A percentile compares a stretch with the other conserved stretches of the same genome.
These are phyloP conservation scores for Sanghuangporus weigelae DNA, from an alignment of 1,284 basidiomycete species.

Conservation along the genomic window DNA sequence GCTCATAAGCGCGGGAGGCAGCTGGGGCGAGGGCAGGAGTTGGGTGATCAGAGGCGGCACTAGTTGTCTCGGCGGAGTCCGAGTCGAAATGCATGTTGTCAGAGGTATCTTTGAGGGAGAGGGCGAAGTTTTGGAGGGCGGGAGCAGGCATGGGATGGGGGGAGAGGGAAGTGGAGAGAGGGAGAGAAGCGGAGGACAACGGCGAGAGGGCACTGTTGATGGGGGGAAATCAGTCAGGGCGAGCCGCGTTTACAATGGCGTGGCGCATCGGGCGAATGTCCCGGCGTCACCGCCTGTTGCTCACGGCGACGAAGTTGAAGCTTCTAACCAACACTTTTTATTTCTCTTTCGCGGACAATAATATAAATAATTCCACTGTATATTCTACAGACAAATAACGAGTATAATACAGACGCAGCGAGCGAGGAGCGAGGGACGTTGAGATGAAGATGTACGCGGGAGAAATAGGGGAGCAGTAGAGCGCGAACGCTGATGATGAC, in stretches of 20 bases:
- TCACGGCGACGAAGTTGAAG: neutral
- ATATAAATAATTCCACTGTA: neutral
- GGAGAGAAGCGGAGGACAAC: neutral
- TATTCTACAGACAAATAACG: neutral
- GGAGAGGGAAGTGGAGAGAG: slow-evolving; percentile 3
- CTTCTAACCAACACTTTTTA: neutral
- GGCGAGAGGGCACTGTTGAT: neutral
- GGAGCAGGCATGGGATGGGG: slow-evolving; percentile 8
- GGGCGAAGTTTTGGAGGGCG: slow-evolving; percentile 1
- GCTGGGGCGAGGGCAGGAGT: neutral
- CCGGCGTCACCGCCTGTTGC: slow-evolving; percentile 4
- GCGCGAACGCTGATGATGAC: neutral
- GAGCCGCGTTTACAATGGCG: neutral
- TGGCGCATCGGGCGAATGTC: neutral
- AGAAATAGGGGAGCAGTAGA: neutral
- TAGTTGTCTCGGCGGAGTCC: neutral
- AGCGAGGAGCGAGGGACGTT: neutral
- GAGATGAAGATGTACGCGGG: neutral
- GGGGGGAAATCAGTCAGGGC: slow-evolving; percentile 1
- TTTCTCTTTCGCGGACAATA: neutral
- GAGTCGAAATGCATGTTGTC: neutral
- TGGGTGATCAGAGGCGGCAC: slow-evolving; percentile 1
- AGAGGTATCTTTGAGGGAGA: neutral
- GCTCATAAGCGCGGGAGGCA: neutral
- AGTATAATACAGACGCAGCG: neutral